Base-by-base conservation (phyloP, 345 rosid genomes). In the Salix arbutifolia region DNA sequence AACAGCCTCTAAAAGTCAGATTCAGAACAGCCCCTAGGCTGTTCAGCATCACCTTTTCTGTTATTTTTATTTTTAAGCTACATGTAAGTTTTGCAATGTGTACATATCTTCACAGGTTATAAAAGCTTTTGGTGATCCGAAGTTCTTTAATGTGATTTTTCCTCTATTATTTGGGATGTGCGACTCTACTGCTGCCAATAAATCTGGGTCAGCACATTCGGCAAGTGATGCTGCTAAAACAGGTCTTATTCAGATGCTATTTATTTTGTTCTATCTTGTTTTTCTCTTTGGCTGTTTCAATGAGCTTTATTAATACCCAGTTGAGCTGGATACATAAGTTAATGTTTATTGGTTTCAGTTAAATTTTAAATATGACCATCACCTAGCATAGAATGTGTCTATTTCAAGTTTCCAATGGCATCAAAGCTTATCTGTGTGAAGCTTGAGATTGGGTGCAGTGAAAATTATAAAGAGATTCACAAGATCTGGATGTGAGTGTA, bases 81-180 rank as follows among this genome's bases (percentile, higher is more conserved):
- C 21, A 23, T 25, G 42, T 58, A 44, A 46, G 30, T 13, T 74
- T 68, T 31, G 40, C 40, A 72, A 61, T 71, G 70, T 72, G 16
- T 33, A 40, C 30, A 19, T 73, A 28, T 67, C 66, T 30, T 82
- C 86, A 16, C 83, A 94, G 98, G 92, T 95, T 74, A 86, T 91
- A 82, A 83, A 88, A 89, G 91, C 97, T 71, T 95, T 91, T 77
- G 89, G 83, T 26, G 69, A 83, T 79, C 94, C 93, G 28, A 94
- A 91, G 79, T 91, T 93, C 86, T 93, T 93, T 80, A 81, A 75
- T 79, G 38, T 81, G 67, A 88, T 85, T 83, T 95, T 95, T 76
- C 97, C 99, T 17, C 70, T 84, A 78, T 76, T 95, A 71, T 82
- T 83, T 81, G 97, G 84, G 69, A 86, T 93, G 89, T 89, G 89